Base-by-base conservation (phyloP, 139 green algal genomes). In the Picochlorum sp. region DNA sequence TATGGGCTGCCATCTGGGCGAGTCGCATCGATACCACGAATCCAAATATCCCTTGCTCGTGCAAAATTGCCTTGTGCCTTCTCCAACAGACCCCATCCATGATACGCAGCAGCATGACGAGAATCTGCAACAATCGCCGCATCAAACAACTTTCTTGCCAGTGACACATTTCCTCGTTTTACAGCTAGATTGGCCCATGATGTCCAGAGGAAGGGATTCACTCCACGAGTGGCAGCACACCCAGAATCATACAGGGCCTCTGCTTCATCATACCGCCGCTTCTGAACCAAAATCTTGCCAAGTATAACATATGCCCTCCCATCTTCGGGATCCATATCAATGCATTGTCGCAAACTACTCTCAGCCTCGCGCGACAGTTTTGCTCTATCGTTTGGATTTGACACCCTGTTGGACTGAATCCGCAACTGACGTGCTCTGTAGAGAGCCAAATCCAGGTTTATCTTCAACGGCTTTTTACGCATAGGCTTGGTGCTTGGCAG, bases 41-140 rank as follows among this genome's bases (percentile, higher is more conserved):
- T 77, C 82, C 85, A 92, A 21, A 93, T 68, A 66, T 95, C 83
- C 14, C 83, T 63, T 3, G 92, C 92, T 2, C 76, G 72, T 45
- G 55, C n/a, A 37, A 45, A 4, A 71, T 97, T 93, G 28, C 93
- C 93, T 63, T 92, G 60, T 14, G 56, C 57, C 79, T 90, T 89
- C 79, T 98, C 93, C 66, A 98, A 80, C 72, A 94, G 80, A 9
- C 91, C 93, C 93, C 93, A 98, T 50, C 88, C 91, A 75, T 98
- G 93, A 86, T 89, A 98, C 0, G 91, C 88, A 6, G 90, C 89
- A 20, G 86, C 88, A 65, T 98, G 93, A 55, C 62, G 68, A 18
- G 72, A 62, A 67, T 93, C 78, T 34, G 92, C 92, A 44, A 91
- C 86, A 8, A 88, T 78, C 0, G 93, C 93, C 0, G 91, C 92